Evolutionary conservation across 1,139 yeast species (phyloP), one percentile per base, ranked within the genome.

Genomic region (Geotrichum cucujoidarum): DNA sequence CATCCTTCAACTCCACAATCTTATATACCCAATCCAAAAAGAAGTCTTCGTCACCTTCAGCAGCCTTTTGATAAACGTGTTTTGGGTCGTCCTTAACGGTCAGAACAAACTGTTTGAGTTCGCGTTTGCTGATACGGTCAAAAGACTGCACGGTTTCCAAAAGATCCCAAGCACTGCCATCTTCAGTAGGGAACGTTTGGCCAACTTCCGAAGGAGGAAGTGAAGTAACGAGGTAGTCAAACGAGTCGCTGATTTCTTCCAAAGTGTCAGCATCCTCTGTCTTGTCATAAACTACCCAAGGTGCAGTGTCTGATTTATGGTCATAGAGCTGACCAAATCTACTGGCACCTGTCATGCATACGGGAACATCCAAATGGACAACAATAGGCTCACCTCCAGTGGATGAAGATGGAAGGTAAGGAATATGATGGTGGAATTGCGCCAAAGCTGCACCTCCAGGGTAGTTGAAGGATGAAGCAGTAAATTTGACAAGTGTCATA

Each of bases 291-390:
- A 59, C 65, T n/a, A 84, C 64, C 18, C 62, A 57, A 22, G 67
- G 60, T 30, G 61, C 57, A 24, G 45, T 33, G 4, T 40, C 20
- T 4, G 29, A 21, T n/a, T 36, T 27, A 10, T 13, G 22, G 22
- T 60, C 62, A 51, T 74, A 73, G 13, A 80, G 57, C 60, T 86
- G 82, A 1, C 83, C 83, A 65, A 90, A 90, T 49, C 80, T 71
- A 3, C 89, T 77, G 5, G 82, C 83, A 6, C 98, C 98, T 1
- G 90, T 78, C 95, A 88, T 88, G 61, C 95, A 86, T 1, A 94
- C 75, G 0, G 86, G 80, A 1, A 82, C 82, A 59, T 86, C 95
- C 68, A 88, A 67, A 62, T 89, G 95, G 4, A 88, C 78, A 2
- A 55, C 54, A 4, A 57, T 39, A 11, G 56, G 55, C n/a, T 40